A percentile compares a stretch with the other conserved stretches of the same genome.
phyloP scores from a whole-genome alignment of 129 eudicot genomes.

The Flaveria trinervia region DNA sequence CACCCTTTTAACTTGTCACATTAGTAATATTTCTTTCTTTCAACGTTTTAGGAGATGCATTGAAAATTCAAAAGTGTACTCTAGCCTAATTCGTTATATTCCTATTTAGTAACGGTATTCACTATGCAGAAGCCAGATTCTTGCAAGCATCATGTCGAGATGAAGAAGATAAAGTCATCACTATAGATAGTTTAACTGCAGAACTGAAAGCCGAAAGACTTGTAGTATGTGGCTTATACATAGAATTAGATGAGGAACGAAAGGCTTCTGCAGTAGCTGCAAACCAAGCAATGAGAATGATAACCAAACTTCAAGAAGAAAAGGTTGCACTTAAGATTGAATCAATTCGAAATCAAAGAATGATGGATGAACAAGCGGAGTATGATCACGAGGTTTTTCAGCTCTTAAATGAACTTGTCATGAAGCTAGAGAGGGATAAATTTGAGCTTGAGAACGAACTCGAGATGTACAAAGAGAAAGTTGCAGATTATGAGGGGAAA shows the following conservation, averaged over 20 bases:
- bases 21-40: too few relatives aligned
- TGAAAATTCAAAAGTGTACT: too few relatives aligned
- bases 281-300: constrained; percentile 57
- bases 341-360: constrained; percentile 46
- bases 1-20: too few relatives aligned
- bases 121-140: neutral
- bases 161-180: constrained; percentile 27
- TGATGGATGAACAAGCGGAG: constrained; percentile 68
- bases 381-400: constrained; percentile 57
- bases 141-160: neutral
- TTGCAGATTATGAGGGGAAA: constrained; percentile 25
- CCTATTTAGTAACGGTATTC: neutral
- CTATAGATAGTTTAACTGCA: constrained; percentile 31
- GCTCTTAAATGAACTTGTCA: constrained; percentile 46
- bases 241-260: constrained; percentile 53
- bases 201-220: constrained; percentile 44
- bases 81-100: neutral
- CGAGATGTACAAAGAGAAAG: constrained; percentile 40
- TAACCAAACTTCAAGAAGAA: constrained; percentile 57
- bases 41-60: too few relatives aligned
- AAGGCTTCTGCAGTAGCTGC: constrained; percentile 55
- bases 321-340: constrained; percentile 60
- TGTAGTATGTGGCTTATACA: constrained; percentile 39
- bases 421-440: constrained; percentile 55
- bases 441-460: constrained; percentile 49